These are phyloP conservation scores for Orbilia javanica DNA, from an alignment of 2,329 filamentous ascomycete genomes.

Conservation along the genomic window DNA sequence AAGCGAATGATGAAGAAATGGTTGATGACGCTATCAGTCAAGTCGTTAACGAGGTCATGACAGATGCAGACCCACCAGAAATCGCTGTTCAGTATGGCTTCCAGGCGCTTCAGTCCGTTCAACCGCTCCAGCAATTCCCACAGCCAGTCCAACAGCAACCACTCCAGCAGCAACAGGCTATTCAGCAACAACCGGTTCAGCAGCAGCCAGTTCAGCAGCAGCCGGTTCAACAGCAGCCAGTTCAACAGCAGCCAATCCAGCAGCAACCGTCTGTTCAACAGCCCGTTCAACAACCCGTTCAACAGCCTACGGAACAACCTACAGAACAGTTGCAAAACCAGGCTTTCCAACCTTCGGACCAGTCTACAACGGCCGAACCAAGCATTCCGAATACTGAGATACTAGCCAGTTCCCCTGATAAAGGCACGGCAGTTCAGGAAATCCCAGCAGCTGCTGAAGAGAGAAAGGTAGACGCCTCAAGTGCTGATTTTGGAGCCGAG, in stretches of 20 bases:
- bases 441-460: not conserved
- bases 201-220: not conserved
- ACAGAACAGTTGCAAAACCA: slow-evolving; percentile 4
- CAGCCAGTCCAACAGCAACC: not conserved
- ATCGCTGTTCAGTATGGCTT: slow-evolving; percentile 17
- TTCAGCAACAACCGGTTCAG: not conserved
- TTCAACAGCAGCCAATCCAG: not conserved
- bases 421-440: not conserved
- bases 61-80: slow-evolving; percentile 38
- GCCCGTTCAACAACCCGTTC: not conserved
- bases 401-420: not conserved
- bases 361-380: not conserved
- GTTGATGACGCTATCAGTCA: slow-evolving; percentile 46
- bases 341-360: not conserved
- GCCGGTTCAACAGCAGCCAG: not conserved
- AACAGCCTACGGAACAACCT: not conserved
- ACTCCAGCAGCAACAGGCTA: not conserved
- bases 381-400: not conserved
- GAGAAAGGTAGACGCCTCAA: not conserved
- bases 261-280: too few relatives aligned
- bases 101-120: slow-evolving; percentile 2
- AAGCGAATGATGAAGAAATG: slow-evolving; percentile 51
- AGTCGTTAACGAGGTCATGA: slow-evolving; percentile 51
- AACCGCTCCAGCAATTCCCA: slow-evolving; percentile 10
- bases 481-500: not conserved